Conservation (phyloP, 1,139 yeast genomes). For the Neolecta irregularis region DNA sequence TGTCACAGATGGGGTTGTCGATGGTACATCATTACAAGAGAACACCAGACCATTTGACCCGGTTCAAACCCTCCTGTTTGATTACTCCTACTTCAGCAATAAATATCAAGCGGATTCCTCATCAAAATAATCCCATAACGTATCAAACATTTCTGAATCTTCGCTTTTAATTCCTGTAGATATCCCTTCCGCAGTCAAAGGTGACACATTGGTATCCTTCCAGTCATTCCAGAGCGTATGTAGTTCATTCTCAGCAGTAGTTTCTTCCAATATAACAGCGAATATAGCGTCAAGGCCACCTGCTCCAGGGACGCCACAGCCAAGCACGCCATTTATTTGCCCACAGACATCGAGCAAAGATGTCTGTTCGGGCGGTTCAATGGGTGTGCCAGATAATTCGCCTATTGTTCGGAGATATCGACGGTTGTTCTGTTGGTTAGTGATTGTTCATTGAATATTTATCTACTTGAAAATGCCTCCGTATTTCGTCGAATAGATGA, state of each 20-base stretch:
- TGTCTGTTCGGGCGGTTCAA: slow-evolving; percentile 75
- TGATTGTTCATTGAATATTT: background rate
- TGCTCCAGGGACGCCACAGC: slow-evolving; percentile 96
- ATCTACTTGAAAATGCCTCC: background rate
- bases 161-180: slow-evolving; percentile 13
- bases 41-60: too few relatives aligned
- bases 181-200: background rate
- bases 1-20: too few relatives aligned
- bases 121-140: slow-evolving; percentile 2
- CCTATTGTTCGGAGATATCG: slow-evolving; percentile 44
- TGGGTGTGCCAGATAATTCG: slow-evolving; percentile 54
- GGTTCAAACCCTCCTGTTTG: too few relatives aligned
- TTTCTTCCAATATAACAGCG: slow-evolving; percentile 39
- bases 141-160: background rate
- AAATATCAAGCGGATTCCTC: too few relatives aligned
- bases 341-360: slow-evolving; percentile 46
- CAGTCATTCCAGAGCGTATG: background rate
- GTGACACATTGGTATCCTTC: background rate
- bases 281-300: slow-evolving; percentile 94
- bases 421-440: slow-evolving; percentile 37
- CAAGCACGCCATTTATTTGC: slow-evolving; percentile 54
- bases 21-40: too few relatives aligned
- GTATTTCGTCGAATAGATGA: slow-evolving; percentile 17
- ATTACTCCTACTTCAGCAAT: too few relatives aligned
- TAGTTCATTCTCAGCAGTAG: slow-evolving; percentile 1